Percentiles rank a stretch among this genome's conserved stretches.
Conservation (phyloP, 2,329 filamentous ascomycete species). For the Fusarium dlaminii region DNA sequence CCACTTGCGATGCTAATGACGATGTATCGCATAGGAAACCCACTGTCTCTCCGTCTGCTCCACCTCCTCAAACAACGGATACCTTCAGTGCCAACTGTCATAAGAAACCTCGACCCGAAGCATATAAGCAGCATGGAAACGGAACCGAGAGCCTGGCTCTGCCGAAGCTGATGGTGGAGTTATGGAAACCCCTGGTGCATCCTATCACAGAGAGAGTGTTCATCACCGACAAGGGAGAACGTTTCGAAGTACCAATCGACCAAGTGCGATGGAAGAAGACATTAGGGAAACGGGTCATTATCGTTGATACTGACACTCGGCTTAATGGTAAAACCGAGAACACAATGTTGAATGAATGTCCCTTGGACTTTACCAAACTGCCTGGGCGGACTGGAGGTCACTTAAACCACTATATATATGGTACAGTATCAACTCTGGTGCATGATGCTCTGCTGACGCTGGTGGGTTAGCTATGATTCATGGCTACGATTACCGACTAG, state of each 20-base stretch:
- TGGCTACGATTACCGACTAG: conserved; percentile 60
- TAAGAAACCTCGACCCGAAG: background rate
- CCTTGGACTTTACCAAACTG: background rate
- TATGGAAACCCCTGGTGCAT: conserved; percentile 18
- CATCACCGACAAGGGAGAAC: conserved; percentile 13
- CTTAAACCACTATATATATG: conserved; percentile 39
- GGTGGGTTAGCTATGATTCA: conserved; percentile 49
- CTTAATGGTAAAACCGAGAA: background rate
- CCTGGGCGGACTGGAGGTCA: conserved; percentile 11
- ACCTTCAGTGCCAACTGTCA: background rate
- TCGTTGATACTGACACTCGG: conserved; percentile 13
- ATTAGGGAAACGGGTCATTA: background rate
- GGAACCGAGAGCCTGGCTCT: background rate
- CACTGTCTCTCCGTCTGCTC: background rate
- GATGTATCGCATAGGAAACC: background rate
- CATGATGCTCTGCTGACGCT: background rate
- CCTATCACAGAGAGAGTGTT: background rate
- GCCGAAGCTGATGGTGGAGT: background rate
- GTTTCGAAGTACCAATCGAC: background rate
- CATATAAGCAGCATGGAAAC: background rate
- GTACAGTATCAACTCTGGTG: background rate
- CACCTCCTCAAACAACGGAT: background rate
- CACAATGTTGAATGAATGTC: conserved; percentile 3
- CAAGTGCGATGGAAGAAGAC: conserved; percentile 14
- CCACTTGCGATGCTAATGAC: background rate